These are phyloP conservation scores for Aspergillus conjunctus DNA, from an alignment of 495 filamentous ascomycete genomes.

Conservation along the genomic window DNA sequence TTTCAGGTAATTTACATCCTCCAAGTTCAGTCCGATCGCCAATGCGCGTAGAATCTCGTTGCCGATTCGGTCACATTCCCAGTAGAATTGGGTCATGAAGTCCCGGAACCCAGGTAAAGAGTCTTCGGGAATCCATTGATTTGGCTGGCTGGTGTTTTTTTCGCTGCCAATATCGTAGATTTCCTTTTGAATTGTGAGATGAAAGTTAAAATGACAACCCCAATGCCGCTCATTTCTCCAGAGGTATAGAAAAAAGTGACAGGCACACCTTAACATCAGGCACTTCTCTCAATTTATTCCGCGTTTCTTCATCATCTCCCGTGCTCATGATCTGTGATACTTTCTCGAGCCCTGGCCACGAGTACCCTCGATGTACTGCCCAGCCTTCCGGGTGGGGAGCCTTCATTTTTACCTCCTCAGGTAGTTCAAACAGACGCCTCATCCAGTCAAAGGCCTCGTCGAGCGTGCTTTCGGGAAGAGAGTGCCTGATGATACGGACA, in stretches of 20 bases:
- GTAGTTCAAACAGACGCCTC: conserved; percentile 48
- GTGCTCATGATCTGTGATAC: conserved; percentile 59
- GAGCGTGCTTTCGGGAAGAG: conserved; percentile 45
- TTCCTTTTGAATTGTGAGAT: conserved; percentile 42
- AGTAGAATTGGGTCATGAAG: conserved; percentile 62
- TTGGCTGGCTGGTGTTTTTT: conserved; percentile 55
- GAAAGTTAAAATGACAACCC: too few relatives aligned
- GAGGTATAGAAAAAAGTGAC: not conserved
- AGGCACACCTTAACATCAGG: conserved; percentile 41
- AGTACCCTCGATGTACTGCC: conserved; percentile 64
- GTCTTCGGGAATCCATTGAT: conserved; percentile 64
- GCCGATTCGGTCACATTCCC: conserved; percentile 47
- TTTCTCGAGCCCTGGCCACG: conserved; percentile 65
- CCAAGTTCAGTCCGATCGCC: conserved; percentile 51
- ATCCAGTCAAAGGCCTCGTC: conserved; percentile 59
- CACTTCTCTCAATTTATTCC: conserved; percentile 36
- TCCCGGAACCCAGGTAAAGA: conserved; percentile 59
- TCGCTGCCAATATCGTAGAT: conserved; percentile 69
- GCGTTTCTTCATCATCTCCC: conserved; percentile 40
- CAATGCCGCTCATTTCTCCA: too few relatives aligned
- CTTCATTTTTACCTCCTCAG: conserved; percentile 49
- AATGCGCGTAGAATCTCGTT: conserved; percentile 55
- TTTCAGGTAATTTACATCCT: conserved; percentile 54
- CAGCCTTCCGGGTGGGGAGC: conserved; percentile 64
- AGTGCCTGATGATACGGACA: conserved; percentile 60